phyloP scores from a whole-genome alignment of 176 grass and related monocot genomes.

The Zea mays region DNA sequence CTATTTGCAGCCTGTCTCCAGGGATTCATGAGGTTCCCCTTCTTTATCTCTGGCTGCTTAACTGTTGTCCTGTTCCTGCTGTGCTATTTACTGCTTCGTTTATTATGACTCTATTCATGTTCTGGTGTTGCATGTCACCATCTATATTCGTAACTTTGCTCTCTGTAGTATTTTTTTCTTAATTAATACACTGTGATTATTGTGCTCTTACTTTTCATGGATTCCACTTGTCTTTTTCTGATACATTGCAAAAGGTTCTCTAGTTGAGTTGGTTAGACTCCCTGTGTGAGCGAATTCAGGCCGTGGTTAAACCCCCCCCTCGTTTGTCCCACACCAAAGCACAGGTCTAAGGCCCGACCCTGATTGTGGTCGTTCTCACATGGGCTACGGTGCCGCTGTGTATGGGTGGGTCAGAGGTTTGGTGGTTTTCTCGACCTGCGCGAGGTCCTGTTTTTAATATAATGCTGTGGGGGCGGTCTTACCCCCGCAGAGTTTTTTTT shows the following conservation, averaged over 20 bases:
- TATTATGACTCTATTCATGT: neutral
- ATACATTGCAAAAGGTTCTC: neutral
- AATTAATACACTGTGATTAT: neutral
- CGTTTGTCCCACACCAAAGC: too few species aligned
- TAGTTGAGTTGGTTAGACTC: too few species aligned
- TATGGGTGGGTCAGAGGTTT: too few species aligned
- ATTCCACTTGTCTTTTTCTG: neutral
- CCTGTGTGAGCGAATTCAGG: too few species aligned
- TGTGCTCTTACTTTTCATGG: neutral
- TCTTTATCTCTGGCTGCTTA: neutral
- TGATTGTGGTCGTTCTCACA: too few species aligned
- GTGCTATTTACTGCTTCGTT: neutral
- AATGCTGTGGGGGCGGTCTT: too few species aligned
- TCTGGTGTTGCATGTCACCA: neutral
- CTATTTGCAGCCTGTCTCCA: slow-evolving; percentile 65
- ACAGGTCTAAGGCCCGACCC: too few species aligned
- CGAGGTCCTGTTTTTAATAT: too few species aligned
- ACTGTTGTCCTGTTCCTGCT: slow-evolving; percentile 1
- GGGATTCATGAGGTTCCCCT: slow-evolving; percentile 69
- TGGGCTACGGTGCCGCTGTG: too few species aligned
- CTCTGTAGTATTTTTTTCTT: neutral
- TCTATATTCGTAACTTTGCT: neutral
- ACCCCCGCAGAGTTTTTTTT: neutral
- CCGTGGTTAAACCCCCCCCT: too few species aligned
- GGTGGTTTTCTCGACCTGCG: too few species aligned